phyloP scores from a whole-genome alignment of 2,329 filamentous ascomycete genomes.

The Cercospora sp. region DNA sequence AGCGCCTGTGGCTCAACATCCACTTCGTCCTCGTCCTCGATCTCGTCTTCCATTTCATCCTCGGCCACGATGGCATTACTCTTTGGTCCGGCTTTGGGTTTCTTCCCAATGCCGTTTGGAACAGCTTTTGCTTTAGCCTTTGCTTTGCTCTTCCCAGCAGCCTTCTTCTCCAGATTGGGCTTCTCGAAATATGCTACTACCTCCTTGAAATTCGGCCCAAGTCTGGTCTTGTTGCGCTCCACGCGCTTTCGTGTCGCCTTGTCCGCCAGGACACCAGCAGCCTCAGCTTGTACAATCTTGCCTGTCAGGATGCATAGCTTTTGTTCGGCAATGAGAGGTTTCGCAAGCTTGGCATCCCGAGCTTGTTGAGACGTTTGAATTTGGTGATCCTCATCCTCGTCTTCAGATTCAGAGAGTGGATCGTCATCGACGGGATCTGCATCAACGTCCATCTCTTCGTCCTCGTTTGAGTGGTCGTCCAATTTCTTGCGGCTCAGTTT shows the following conservation, averaged over 20 bases:
- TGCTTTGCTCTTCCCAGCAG: conserved; percentile 49
- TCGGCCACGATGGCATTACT: conserved; percentile 47
- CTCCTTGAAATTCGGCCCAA: conserved; percentile 84
- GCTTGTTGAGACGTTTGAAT: conserved; percentile 56
- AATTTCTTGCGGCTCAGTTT: conserved; percentile 51
- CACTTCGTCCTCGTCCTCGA: conserved; percentile 46
- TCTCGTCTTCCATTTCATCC: conserved; percentile 43
- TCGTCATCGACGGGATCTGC: conserved; percentile 35
- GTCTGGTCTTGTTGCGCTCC: conserved; percentile 72
- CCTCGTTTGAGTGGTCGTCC: conserved; percentile 42
- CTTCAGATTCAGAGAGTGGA: conserved; percentile 40
- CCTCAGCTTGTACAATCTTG: conserved; percentile 78
- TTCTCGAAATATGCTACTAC: conserved; percentile 75
- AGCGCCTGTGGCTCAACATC: conserved; percentile 18
- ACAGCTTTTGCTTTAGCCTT: conserved; percentile 38
- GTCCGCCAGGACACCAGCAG: conserved; percentile 71
- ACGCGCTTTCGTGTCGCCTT: conserved; percentile 68
- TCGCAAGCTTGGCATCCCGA: conserved; percentile 58
- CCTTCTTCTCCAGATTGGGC: conserved; percentile 52
- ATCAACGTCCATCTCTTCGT: conserved; percentile 55
- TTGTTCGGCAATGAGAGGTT: conserved; percentile 75
- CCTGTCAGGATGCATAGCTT: conserved; percentile 80
- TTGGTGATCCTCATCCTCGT: conserved; percentile 43
- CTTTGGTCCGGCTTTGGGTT: conserved; percentile 40
- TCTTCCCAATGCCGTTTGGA: conserved; percentile 46